phyloP scores from a whole-genome alignment of 495 filamentous ascomycete genomes.

The Chaetomium tenue region DNA sequence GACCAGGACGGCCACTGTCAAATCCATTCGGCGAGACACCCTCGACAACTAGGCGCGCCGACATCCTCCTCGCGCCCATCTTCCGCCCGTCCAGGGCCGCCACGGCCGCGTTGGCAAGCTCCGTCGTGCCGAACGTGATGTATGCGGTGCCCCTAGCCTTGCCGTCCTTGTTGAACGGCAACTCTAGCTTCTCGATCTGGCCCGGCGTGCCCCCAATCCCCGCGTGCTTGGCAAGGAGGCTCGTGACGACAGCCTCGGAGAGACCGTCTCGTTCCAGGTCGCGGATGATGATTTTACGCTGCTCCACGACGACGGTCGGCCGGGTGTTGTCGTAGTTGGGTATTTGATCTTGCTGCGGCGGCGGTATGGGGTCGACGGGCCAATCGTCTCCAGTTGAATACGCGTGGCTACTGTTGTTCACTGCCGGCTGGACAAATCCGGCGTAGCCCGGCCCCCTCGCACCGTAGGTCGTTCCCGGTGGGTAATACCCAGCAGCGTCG shows the following conservation, averaged over 20 bases:
- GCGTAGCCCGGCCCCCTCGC: neutral
- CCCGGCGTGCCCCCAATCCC: neutral
- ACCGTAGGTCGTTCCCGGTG: neutral
- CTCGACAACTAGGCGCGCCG: conserved; percentile 12
- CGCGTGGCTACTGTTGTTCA: neutral
- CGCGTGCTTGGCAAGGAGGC: neutral
- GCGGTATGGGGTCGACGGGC: neutral
- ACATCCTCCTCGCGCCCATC: neutral
- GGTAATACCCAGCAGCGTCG: neutral
- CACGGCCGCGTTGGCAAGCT: conserved; percentile 7
- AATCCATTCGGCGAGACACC: neutral
- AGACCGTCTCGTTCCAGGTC: conserved; percentile 6
- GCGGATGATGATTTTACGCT: conserved; percentile 23
- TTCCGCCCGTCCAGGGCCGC: conserved; percentile 13
- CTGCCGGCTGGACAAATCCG: neutral
- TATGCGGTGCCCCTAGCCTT: conserved; percentile 17
- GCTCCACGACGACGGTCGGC: conserved; percentile 6
- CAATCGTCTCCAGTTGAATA: neutral
- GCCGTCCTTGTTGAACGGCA: conserved; percentile 12
- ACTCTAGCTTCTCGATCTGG: conserved; percentile 18
- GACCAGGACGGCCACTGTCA: neutral
- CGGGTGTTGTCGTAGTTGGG: neutral
- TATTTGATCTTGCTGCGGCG: neutral
- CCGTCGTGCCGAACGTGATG: conserved; percentile 17
- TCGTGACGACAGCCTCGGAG: neutral